Percentiles rank a stretch among this genome's conserved stretches.
Evolutionary conservation across 768 basidiomycete genomes (phyloP).

Genomic region (Mycena sanguinolenta): DNA sequence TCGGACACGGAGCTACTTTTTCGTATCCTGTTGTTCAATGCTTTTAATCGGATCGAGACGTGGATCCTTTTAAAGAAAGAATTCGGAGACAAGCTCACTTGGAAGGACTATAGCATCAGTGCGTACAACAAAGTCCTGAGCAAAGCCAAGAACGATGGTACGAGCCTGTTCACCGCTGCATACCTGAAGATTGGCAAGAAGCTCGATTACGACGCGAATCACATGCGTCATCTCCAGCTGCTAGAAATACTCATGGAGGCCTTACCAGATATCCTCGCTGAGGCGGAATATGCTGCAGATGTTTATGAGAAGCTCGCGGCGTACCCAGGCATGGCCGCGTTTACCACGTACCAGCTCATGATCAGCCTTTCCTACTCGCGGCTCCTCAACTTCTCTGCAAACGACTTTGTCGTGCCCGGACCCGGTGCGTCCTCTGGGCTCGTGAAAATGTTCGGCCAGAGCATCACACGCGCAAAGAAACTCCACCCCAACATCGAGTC

Average conservation of each 20-base stretch:
- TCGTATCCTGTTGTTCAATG: constrained; percentile 78
- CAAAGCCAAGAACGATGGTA: constrained; percentile 50
- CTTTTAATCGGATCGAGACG: constrained; percentile 79
- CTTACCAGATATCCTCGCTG: constrained; percentile 61
- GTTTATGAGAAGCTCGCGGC: constrained; percentile 70
- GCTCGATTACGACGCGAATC: constrained; percentile 60
- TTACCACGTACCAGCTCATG: constrained; percentile 78
- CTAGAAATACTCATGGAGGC: constrained; percentile 72
- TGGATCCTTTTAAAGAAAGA: constrained; percentile 71
- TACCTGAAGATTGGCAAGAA: constrained; percentile 81
- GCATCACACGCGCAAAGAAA: constrained; percentile 47
- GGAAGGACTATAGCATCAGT: constrained; percentile 66
- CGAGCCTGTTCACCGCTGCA: constrained; percentile 74
- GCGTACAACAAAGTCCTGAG: constrained; percentile 68
- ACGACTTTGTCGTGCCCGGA: constrained; percentile 80
- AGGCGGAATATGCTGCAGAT: constrained; percentile 70
- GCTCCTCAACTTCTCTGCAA: constrained; percentile 70
- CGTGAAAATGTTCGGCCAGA: constrained; percentile 72
- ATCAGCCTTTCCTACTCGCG: constrained; percentile 70
- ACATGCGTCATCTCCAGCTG: constrained; percentile 74
- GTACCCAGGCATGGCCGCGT: constrained; percentile 82
- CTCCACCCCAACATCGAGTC: constrained; percentile 58
- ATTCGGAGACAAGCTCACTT: constrained; percentile 69
- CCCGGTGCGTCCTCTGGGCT: constrained; percentile 77
- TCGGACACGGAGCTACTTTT: constrained; percentile 74